Conservation (phyloP, 306 rosid species). For the cucumber (Cucumis sativus) region Cucumber_9930_V3 NC_026659.2:24220501-24221000, state of each 20-base stretch:
- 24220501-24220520: neutral
- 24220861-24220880: slow-evolving; percentile 6
- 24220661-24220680: neutral
- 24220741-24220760: neutral
- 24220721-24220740: neutral
- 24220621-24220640: neutral
- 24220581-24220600: neutral
- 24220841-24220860: neutral
- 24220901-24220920: slow-evolving; percentile 2
- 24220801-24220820: neutral
- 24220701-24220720: neutral
- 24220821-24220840: neutral
- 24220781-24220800: neutral
- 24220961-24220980: neutral
- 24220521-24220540: neutral
- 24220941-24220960: slow-evolving; percentile 1
- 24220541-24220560: neutral
- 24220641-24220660: neutral
- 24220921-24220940: neutral
- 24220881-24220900: neutral
- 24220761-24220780: neutral
- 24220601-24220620: neutral
- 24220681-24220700: neutral
- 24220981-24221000: slow-evolving; percentile 4
- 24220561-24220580: neutral